Percentiles rank a stretch among this genome's conserved stretches.
Conservation (phyloP, 257 asterid genomes). For the Nyctanthes arbortristis region DNA sequence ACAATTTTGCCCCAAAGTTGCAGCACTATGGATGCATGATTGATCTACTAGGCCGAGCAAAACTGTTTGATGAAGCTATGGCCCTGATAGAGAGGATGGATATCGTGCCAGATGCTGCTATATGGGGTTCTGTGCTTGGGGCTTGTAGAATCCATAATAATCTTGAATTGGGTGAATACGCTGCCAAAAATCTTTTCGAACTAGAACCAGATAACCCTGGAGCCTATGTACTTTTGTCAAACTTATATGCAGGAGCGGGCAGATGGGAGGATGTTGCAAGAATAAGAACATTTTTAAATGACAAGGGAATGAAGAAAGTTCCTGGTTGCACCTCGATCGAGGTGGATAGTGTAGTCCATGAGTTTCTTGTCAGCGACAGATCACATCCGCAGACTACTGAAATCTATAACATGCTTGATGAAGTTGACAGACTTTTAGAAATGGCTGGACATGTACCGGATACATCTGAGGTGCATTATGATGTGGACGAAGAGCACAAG, state of each 20-base stretch:
- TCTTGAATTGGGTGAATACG: conserved; percentile 15
- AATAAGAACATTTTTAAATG: conserved; percentile 10
- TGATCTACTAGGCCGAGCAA: conserved; percentile 14
- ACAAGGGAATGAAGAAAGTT: conserved; percentile 14
- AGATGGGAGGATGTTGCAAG: conserved; percentile 16
- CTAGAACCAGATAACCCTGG: conserved; percentile 13
- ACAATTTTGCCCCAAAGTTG: neutral
- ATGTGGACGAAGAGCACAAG: conserved; percentile 10
- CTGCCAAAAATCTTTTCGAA: conserved; percentile 1
- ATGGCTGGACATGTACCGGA: neutral
- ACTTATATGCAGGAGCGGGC: conserved; percentile 10
- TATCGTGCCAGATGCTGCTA: conserved; percentile 9
- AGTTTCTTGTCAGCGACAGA: conserved; percentile 1
- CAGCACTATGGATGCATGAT: conserved; percentile 17
- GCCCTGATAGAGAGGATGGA: conserved; percentile 10
- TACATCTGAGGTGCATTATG: conserved; percentile 5
- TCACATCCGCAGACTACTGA: neutral
- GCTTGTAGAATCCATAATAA: conserved; percentile 12
- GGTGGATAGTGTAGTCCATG: conserved; percentile 1
- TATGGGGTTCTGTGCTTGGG: conserved; percentile 18
- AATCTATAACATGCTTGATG: neutral
- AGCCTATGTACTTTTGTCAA: conserved; percentile 12
- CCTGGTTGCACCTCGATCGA: conserved; percentile 8
- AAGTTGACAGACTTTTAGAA: conserved; percentile 1
- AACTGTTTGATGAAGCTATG: conserved; percentile 10